Conservation (phyloP, 2,329 filamentous ascomycete species). For the Daldinia eschscholtzii region DNA sequence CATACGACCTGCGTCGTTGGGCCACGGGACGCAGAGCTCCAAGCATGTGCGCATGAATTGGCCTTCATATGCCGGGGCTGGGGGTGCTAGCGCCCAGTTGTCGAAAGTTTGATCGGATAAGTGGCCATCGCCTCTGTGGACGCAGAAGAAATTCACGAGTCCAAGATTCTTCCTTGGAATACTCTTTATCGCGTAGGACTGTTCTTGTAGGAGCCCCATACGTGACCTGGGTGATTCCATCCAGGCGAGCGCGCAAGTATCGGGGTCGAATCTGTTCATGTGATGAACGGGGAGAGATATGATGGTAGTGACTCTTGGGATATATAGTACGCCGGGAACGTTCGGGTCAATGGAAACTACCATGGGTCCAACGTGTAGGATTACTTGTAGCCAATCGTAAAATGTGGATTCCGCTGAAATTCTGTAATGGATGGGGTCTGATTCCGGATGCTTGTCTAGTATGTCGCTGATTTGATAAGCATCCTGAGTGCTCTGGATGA, state of each 20-base stretch:
- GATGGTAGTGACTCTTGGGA: neutral
- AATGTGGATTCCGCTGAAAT: neutral
- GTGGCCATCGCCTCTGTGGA: neutral
- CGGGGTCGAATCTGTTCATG: neutral
- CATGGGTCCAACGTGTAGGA: neutral
- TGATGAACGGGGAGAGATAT: neutral
- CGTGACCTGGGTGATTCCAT: neutral
- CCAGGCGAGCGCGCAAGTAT: neutral
- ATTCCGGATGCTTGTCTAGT: neutral
- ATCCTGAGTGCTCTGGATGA: neutral
- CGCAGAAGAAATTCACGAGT: neutral
- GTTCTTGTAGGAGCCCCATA: neutral
- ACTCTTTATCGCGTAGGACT: neutral
- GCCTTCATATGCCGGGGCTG: neutral
- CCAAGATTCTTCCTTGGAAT: too few species aligned
- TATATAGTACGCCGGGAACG: neutral
- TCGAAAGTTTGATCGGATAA: neutral
- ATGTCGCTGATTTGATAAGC: neutral
- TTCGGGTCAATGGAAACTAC: neutral
- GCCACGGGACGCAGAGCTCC: neutral
- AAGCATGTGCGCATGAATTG: neutral
- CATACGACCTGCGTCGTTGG: neutral
- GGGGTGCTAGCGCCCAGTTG: neutral
- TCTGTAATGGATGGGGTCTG: neutral
- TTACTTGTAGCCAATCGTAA: neutral